A percentile compares a stretch with the other conserved stretches of the same genome.
These are phyloP conservation scores for Pisolithus microcarpus DNA, from an alignment of 768 basidiomycete species.

Conservation along the genomic window DNA sequence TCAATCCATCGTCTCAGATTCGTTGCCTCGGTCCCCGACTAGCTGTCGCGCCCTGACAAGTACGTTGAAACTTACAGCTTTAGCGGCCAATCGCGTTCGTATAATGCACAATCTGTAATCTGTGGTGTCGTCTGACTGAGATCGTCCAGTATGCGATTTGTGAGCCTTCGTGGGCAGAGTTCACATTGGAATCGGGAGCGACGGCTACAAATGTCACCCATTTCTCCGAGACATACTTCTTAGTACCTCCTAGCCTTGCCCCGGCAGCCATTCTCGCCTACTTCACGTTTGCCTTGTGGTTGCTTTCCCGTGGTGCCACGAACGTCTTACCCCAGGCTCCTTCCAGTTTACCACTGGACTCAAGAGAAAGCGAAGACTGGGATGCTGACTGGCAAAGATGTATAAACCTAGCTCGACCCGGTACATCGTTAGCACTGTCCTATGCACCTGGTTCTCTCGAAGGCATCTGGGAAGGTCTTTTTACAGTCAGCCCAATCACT, in stretches of 20 bases:
- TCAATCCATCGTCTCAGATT: conserved; percentile 30
- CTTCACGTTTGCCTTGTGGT: conserved; percentile 41
- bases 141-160: conserved; percentile 53
- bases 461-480: conserved; percentile 75
- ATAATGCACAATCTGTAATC: conserved; percentile 2
- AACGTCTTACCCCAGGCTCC: conserved; percentile 10
- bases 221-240: conserved; percentile 38
- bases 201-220: conserved; percentile 27
- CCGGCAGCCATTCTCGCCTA: conserved; percentile 68
- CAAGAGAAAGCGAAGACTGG: conserved; percentile 47
- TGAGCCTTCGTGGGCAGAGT: conserved; percentile 51
- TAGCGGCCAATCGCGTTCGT: conserved; percentile 60
- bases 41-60: conserved; percentile 40
- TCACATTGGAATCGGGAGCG: conserved; percentile 30
- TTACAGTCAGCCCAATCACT: conserved; percentile 48
- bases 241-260: conserved; percentile 56
- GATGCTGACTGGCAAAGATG: conserved; percentile 65
- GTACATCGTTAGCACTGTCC: conserved; percentile 33
- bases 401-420: conserved; percentile 31
- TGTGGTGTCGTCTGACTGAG: background rate
- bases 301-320: background rate
- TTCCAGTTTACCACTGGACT: conserved; percentile 3
- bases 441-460: conserved; percentile 65
- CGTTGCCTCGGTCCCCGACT: conserved; percentile 35
- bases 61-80: conserved; percentile 53